A percentile compares a stretch with the other conserved stretches of the same genome.
Evolutionary conservation across 768 basidiomycete species (phyloP).

Genomic region (Hirschioporus abietinus): DNA sequence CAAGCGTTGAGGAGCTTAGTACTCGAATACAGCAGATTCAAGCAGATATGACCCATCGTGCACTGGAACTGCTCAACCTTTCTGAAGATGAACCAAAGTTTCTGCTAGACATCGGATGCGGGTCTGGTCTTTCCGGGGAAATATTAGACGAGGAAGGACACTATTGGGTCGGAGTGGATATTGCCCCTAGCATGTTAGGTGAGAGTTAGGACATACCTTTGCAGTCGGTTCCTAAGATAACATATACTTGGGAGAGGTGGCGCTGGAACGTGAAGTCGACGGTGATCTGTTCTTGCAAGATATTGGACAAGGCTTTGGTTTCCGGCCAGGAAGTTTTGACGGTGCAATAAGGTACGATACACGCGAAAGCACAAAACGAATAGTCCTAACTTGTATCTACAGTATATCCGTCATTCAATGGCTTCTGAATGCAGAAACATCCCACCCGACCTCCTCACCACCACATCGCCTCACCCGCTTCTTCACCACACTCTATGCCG

Average conservation of each 20-base stretch:
- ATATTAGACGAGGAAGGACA: constrained; percentile 94
- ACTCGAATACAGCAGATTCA: constrained; percentile 96
- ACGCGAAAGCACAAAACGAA: not conserved
- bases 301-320: constrained; percentile 97
- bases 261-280: constrained; percentile 90
- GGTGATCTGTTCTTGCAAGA: constrained; percentile 97
- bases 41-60: constrained; percentile 95
- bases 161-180: constrained; percentile 89
- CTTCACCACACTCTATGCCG: constrained; percentile 89
- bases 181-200: constrained; percentile 97
- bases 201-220: constrained; percentile 49
- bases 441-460: constrained; percentile 83
- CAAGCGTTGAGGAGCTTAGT: constrained; percentile 34
- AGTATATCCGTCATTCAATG: constrained; percentile 99
- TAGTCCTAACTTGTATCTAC: constrained; percentile 4
- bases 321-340: constrained; percentile 94
- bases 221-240: constrained; percentile 97
- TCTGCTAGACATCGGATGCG: constrained; percentile 94
- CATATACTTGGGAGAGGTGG: constrained; percentile 84
- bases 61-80: constrained; percentile 83
- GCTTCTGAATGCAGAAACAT: constrained; percentile 94
- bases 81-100: constrained; percentile 77
- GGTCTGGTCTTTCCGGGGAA: constrained; percentile 94
- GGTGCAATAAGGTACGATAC: constrained; percentile 83
- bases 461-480: constrained; percentile 81